Evolutionary conservation across 2,329 filamentous ascomycete species (phyloP).

Genomic region (Diplodia sapinea): DNA sequence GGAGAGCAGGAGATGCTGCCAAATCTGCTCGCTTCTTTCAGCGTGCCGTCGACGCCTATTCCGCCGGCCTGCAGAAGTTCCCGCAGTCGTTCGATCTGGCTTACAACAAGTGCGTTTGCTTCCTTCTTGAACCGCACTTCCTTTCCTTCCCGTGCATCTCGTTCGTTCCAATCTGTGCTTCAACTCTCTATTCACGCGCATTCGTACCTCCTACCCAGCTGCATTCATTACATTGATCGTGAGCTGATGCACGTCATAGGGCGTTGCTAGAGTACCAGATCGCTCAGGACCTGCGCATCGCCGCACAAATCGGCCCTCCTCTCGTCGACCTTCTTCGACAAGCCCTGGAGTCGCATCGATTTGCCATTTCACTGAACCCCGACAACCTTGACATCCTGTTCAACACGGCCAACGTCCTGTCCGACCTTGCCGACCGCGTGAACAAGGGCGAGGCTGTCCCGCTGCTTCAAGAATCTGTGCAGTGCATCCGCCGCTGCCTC

Average conservation of each 20-base stretch:
- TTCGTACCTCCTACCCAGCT: neutral
- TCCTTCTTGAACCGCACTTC: neutral
- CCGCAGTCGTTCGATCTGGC: slow-evolving; percentile 71
- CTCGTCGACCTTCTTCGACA: slow-evolving; percentile 62
- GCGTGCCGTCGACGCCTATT: slow-evolving; percentile 70
- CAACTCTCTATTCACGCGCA: neutral
- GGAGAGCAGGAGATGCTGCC: slow-evolving; percentile 71
- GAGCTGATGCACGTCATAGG: slow-evolving; percentile 47
- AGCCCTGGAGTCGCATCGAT: slow-evolving; percentile 68
- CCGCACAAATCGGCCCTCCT: slow-evolving; percentile 62
- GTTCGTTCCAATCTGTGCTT: neutral
- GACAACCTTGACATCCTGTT: slow-evolving; percentile 72
- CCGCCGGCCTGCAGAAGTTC: slow-evolving; percentile 65
- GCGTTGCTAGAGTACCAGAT: slow-evolving; percentile 73
- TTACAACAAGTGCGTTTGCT: slow-evolving; percentile 69
- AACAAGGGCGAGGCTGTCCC: slow-evolving; percentile 55
- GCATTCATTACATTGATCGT: neutral
- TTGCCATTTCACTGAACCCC: slow-evolving; percentile 64
- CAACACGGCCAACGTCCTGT: slow-evolving; percentile 73
- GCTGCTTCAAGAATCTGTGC: slow-evolving; percentile 65
- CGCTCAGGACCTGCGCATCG: slow-evolving; percentile 68
- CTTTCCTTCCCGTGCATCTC: neutral
- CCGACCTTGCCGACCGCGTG: slow-evolving; percentile 64
- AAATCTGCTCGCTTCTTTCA: slow-evolving; percentile 68
- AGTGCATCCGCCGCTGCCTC: slow-evolving; percentile 62